Conservation (phyloP, 1,284 basidiomycete species). For the Puccinia horiana region DNA sequence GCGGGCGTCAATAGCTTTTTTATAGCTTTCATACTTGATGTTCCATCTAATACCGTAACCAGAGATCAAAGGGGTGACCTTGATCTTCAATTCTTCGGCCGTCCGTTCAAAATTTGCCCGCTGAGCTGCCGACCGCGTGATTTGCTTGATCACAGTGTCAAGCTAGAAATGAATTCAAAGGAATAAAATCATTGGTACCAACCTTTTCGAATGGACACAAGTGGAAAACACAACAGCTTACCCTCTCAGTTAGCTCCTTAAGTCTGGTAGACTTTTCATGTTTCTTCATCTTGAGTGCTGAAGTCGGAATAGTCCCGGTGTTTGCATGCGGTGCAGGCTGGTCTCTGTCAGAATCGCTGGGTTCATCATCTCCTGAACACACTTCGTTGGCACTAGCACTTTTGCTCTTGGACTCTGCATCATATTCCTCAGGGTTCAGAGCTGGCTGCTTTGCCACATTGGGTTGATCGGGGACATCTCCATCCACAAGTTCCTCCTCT, state of each 20-base stretch:
- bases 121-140: neutral
- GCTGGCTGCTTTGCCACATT: neutral
- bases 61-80: neutral
- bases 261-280: neutral
- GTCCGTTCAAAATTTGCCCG: neutral
- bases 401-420: neutral
- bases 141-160: neutral
- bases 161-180: too few species aligned
- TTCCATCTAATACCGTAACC: constrained; percentile 1
- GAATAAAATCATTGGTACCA: too few species aligned
- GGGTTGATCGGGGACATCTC: neutral
- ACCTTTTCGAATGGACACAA: too few species aligned
- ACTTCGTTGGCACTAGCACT: neutral
- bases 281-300: neutral
- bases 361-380: neutral
- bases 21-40: constrained; percentile 1
- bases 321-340: too few species aligned
- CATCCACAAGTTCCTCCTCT: neutral
- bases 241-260: neutral
- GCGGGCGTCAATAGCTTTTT: neutral
- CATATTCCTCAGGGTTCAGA: neutral
- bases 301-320: too few species aligned
- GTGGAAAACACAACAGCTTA: too few species aligned
- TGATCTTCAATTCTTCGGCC: neutral
- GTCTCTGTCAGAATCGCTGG: neutral